Base-by-base conservation (phyloP, 148 eudicot species). In the Fallopia convolvulus region DNA sequence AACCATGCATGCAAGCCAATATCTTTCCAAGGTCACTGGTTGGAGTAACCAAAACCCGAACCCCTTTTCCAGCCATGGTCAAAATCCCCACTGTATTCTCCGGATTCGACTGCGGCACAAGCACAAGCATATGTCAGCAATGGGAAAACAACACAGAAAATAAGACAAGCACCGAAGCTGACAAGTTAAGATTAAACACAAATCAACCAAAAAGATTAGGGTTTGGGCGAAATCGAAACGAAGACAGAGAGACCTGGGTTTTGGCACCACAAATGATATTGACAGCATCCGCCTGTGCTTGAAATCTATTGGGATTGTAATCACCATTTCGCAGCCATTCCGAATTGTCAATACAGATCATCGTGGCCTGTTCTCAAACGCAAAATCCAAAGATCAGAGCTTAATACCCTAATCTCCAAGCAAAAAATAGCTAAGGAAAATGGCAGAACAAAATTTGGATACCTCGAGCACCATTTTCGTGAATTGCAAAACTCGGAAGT, bases 241-340 rank as follows among this genome's bases (percentile, higher is more conserved):
- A 48, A 72, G 55, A 72, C 53, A 17, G 75, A 46, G 75, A 72
- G 33, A 92, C 98, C 93, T 96, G 99, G 63, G 97, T 96, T 81
- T 96, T 96, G 72, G 99, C 96, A 40, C 99, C 97, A 52, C 99
- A 94, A 0, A 96, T 96, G 32, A 96, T 90, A 86, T 91, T 96
- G 72, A 96, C 92, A 46, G 99, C 98, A 77, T 96, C 99, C 46
- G 94, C 87, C 78, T 89, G 98, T 80, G 99, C 91, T 81, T 91
- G 95, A 87, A 93, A 90, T 75, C 98, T 81, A 26, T 77, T 86
- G 12, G 97, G 90, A 26, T 93, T 78, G 82, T 96, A 96, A 83
- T 96, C 99, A 0, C 99, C 99, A 70, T 96, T 96, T 6, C 98
- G 88, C 98, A 96, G 91, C 97, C 97, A 91, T 70, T 96, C 99